Evolutionary conservation across 1,284 basidiomycete species (phyloP).

Genomic region (Amylostereum areolatum): DNA sequence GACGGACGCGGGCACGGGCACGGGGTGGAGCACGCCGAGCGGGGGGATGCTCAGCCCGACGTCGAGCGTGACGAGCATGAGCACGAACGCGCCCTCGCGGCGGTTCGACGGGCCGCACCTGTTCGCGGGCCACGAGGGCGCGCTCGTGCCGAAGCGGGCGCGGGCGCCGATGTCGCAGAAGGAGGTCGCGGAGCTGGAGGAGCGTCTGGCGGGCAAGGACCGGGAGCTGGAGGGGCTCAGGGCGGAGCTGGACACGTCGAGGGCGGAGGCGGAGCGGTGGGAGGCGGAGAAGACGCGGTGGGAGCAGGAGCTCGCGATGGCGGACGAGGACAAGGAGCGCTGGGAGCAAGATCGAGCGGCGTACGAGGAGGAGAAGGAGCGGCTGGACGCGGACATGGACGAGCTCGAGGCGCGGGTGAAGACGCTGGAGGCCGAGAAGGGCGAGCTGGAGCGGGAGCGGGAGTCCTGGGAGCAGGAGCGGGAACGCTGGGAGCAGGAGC

Average conservation of each 20-base stretch:
- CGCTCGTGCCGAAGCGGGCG: constrained; percentile 43
- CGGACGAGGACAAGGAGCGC: background rate
- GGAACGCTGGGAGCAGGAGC: constrained; percentile 3
- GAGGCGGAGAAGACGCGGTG: background rate
- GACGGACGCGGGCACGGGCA: constrained; percentile 22
- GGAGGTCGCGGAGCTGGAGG: constrained; percentile 10
- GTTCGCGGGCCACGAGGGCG: constrained; percentile 69
- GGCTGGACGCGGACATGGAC: constrained; percentile 1
- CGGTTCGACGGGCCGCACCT: constrained; percentile 79
- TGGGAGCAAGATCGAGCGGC: background rate
- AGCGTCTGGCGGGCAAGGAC: constrained; percentile 25
- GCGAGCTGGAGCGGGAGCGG: constrained; percentile 54
- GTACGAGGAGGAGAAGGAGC: background rate
- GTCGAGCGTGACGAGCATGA: constrained; percentile 39
- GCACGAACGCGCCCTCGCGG: constrained; percentile 34
- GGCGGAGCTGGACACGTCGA: constrained; percentile 1
- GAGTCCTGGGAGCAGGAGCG: constrained; percentile 57
- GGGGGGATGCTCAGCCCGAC: constrained; percentile 47
- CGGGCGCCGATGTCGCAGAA: constrained; percentile 24
- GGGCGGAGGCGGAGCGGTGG: constrained; percentile 3
- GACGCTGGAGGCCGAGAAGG: constrained; percentile 56
- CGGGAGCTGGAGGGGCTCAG: constrained; percentile 7
- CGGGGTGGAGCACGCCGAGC: constrained; percentile 41
- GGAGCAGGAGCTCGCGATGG: background rate
- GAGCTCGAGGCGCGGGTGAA: constrained; percentile 38